A percentile compares a stretch with the other conserved stretches of the same genome.
These are phyloP conservation scores for Xylariaceae sp. DNA, from an alignment of 2,329 filamentous ascomycete genomes.

Conservation along the genomic window DNA sequence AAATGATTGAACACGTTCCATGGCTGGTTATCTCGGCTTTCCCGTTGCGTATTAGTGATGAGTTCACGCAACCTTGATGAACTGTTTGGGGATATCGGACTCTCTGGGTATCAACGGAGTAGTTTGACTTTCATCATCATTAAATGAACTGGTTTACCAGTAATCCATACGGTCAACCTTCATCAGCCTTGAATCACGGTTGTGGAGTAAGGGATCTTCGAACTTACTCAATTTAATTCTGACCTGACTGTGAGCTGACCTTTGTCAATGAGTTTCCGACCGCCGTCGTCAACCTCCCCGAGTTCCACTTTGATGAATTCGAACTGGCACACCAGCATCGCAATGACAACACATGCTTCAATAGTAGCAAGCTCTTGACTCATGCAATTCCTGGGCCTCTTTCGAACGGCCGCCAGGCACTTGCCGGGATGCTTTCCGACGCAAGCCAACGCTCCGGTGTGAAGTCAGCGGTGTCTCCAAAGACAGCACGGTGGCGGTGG, in stretches of 20 bases:
- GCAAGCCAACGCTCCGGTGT: constrained; percentile 37
- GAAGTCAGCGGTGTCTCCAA: constrained; percentile 31
- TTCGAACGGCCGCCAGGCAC: constrained; percentile 51
- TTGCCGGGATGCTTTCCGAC: constrained; percentile 21
- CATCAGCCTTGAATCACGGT: too few species aligned
- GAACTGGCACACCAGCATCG: constrained; percentile 19
- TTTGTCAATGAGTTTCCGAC: constrained; percentile 1
- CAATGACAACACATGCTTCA: constrained; percentile 26
- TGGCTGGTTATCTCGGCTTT: too few species aligned
- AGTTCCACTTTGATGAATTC: constrained; percentile 29
- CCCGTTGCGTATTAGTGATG: too few species aligned
- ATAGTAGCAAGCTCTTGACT: constrained; percentile 49
- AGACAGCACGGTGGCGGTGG: constrained; percentile 31
- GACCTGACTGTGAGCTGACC: constrained; percentile 2
- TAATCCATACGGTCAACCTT: too few species aligned
- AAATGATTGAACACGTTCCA: too few species aligned
- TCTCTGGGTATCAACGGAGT: too few species aligned
- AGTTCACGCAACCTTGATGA: too few species aligned
- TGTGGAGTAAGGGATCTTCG: too few species aligned
- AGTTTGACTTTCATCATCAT: too few species aligned
- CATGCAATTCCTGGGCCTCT: constrained; percentile 50
- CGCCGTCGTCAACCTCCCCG: constrained; percentile 16
- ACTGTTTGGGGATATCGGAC: too few species aligned
- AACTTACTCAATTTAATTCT: constrained; percentile 3
- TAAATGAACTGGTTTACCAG: too few species aligned